These are phyloP conservation scores for Coemansia sp. DNA, from an alignment of 192 early-diverging fungal species.

Conservation along the genomic window DNA sequence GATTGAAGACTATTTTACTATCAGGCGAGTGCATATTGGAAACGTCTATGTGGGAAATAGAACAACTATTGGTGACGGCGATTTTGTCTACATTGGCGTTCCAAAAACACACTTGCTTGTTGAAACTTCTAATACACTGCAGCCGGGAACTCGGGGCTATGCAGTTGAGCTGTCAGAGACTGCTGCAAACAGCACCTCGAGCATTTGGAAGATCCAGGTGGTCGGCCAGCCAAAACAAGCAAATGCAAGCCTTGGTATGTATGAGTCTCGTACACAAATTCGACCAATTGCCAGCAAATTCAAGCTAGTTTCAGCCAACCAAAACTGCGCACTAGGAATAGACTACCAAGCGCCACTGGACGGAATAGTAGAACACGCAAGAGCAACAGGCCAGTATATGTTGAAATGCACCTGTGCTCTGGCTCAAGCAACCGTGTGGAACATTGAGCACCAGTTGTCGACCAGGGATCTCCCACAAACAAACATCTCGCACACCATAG, in stretches of 20 bases:
- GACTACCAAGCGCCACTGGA: not conserved
- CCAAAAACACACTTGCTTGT: slow-evolving; percentile 70
- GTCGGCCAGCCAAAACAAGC: slow-evolving; percentile 63
- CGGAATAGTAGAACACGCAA: not conserved
- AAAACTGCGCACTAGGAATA: slow-evolving; percentile 60
- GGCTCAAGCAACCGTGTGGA: slow-evolving; percentile 70
- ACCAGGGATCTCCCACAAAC: slow-evolving; percentile 62
- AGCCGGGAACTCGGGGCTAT: not conserved
- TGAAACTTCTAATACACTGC: slow-evolving; percentile 61
- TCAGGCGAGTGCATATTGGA: slow-evolving; percentile 43
- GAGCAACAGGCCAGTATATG: not conserved
- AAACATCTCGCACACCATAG: slow-evolving; percentile 54
- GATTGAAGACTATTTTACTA: slow-evolving; percentile 81
- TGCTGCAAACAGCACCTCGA: not conserved
- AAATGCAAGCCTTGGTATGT: not conserved
- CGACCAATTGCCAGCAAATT: slow-evolving; percentile 71
- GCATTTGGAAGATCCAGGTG: not conserved
- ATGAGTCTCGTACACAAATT: slow-evolving; percentile 57
- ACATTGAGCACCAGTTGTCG: slow-evolving; percentile 77
- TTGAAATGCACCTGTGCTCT: not conserved
- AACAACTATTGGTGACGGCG: slow-evolving; percentile 69
- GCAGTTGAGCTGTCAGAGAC: not conserved
- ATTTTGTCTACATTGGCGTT: slow-evolving; percentile 63
- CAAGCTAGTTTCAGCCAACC: slow-evolving; percentile 61
- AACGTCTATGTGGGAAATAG: slow-evolving; percentile 41